A percentile compares a stretch with the other conserved stretches of the same genome.
These are phyloP conservation scores for Aspergillus fumigatiaffinis DNA, from an alignment of 2,329 filamentous ascomycete genomes.

Conservation along the genomic window DNA sequence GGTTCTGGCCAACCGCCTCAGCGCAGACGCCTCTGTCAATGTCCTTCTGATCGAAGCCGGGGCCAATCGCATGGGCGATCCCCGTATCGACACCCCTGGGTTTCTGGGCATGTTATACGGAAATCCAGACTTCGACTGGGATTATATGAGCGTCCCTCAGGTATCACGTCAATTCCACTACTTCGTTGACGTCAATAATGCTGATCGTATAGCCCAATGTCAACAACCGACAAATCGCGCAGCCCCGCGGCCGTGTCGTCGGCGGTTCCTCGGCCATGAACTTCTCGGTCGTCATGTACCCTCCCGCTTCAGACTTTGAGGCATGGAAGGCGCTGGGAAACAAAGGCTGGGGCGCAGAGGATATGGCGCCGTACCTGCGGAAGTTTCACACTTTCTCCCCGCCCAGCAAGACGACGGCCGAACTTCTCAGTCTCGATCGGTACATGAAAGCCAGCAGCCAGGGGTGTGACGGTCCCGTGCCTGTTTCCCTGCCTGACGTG, in stretches of 20 bases:
- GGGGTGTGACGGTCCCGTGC: slow-evolving; percentile 17
- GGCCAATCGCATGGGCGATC: slow-evolving; percentile 18
- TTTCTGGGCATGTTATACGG: slow-evolving; percentile 15
- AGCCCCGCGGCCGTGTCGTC: slow-evolving; percentile 48
- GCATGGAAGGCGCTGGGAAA: slow-evolving; percentile 46
- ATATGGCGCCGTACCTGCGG: slow-evolving; percentile 48
- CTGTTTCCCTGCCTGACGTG: slow-evolving; percentile 27
- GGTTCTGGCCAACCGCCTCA: slow-evolving; percentile 29
- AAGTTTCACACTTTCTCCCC: slow-evolving; percentile 36
- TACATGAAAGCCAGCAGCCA: slow-evolving; percentile 17
- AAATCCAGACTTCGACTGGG: slow-evolving; percentile 23
- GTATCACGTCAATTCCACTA: slow-evolving; percentile 1
- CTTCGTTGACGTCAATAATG: not conserved
- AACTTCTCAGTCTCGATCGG: slow-evolving; percentile 8
- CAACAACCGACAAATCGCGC: slow-evolving; percentile 37
- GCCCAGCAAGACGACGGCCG: slow-evolving; percentile 20
- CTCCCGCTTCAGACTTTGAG: slow-evolving; percentile 38
- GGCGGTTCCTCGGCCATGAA: slow-evolving; percentile 49
- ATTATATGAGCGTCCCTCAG: slow-evolving; percentile 23
- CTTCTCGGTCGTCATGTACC: slow-evolving; percentile 27
- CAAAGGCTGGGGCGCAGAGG: slow-evolving; percentile 43
- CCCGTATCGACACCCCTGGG: slow-evolving; percentile 20
- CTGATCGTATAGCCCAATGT: slow-evolving; percentile 24
- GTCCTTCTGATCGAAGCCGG: slow-evolving; percentile 30
- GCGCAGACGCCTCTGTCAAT: slow-evolving; percentile 19